These are phyloP conservation scores for Pestalotiopsis sp. DNA, from an alignment of 2,329 filamentous ascomycete species.

Conservation along the genomic window DNA sequence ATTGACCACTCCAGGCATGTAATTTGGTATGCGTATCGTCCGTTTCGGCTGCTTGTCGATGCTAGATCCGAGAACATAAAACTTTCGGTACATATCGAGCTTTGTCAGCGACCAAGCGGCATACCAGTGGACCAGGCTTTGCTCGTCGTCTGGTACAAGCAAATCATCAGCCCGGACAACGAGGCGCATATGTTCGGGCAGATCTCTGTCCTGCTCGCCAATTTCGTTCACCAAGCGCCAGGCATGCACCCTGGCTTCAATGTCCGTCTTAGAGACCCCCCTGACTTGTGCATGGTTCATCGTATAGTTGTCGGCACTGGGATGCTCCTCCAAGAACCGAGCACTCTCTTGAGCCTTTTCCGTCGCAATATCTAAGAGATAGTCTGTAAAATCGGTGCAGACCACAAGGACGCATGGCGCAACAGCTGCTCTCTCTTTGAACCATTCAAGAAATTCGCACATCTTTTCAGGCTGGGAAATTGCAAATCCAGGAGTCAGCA, in stretches of 20 bases:
- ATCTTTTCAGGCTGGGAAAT: slow-evolving; percentile 46
- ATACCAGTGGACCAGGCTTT: slow-evolving; percentile 66
- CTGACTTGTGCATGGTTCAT: background rate
- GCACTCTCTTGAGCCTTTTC: slow-evolving; percentile 34
- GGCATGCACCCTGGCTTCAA: slow-evolving; percentile 8
- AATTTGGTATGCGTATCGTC: slow-evolving; percentile 39
- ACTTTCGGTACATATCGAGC: slow-evolving; percentile 55
- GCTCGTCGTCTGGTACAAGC: slow-evolving; percentile 63
- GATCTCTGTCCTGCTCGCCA: slow-evolving; percentile 32
- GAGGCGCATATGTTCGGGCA: slow-evolving; percentile 33
- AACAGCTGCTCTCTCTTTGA: slow-evolving; percentile 13
- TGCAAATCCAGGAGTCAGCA: slow-evolving; percentile 54
- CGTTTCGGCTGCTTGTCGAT: slow-evolving; percentile 29
- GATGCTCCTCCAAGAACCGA: slow-evolving; percentile 15
- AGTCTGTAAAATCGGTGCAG: slow-evolving; percentile 37
- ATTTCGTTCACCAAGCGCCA: slow-evolving; percentile 23
- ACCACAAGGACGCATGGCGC: slow-evolving; percentile 36
- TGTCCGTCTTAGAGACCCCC: slow-evolving; percentile 8
- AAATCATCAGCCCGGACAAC: slow-evolving; percentile 48
- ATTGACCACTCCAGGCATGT: slow-evolving; percentile 34
- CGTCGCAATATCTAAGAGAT: slow-evolving; percentile 36
- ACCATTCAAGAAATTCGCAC: slow-evolving; percentile 45
- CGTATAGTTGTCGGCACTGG: background rate
- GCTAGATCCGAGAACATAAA: slow-evolving; percentile 57
- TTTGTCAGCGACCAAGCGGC: slow-evolving; percentile 58